Conservation (phyloP, 768 basidiomycete genomes). For the Suillus decipiens region DNA sequence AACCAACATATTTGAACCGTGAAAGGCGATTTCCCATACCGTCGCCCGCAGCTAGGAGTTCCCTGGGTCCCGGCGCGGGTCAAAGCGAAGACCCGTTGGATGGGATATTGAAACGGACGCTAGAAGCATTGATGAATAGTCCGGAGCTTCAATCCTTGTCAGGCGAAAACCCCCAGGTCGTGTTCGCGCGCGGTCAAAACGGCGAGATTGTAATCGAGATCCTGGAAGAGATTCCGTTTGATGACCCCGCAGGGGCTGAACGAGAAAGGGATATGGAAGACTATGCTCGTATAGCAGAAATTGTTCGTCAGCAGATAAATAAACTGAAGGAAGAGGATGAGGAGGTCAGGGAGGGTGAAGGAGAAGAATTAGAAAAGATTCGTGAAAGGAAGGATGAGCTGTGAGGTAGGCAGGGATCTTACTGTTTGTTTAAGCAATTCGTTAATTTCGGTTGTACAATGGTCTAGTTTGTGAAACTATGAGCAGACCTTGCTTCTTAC, state of each 20-base stretch:
- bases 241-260: conserved; percentile 25
- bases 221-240: conserved; percentile 45
- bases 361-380: conserved; percentile 35
- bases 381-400: conserved; percentile 33
- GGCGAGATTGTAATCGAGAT: conserved; percentile 46
- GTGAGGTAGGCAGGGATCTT: conserved; percentile 26
- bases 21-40: conserved; percentile 50
- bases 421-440: background rate
- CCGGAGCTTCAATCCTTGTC: conserved; percentile 31
- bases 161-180: conserved; percentile 36
- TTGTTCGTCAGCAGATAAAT: conserved; percentile 41
- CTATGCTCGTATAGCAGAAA: conserved; percentile 47
- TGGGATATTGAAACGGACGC: conserved; percentile 29
- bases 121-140: conserved; percentile 31
- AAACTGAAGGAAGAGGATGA: conserved; percentile 41
- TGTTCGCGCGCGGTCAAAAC: conserved; percentile 44
- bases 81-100: conserved; percentile 24
- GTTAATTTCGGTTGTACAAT: conserved; percentile 3
- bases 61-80: conserved; percentile 19
- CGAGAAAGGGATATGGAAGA: conserved; percentile 39
- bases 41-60: conserved; percentile 23
- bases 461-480: too few relatives aligned
- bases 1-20: conserved; percentile 55
- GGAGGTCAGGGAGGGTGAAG: conserved; percentile 28
- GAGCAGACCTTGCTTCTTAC: too few relatives aligned